These are phyloP conservation scores for Mucuna pruriens DNA, from an alignment of 306 rosid genomes.

Conservation along the genomic window DNA sequence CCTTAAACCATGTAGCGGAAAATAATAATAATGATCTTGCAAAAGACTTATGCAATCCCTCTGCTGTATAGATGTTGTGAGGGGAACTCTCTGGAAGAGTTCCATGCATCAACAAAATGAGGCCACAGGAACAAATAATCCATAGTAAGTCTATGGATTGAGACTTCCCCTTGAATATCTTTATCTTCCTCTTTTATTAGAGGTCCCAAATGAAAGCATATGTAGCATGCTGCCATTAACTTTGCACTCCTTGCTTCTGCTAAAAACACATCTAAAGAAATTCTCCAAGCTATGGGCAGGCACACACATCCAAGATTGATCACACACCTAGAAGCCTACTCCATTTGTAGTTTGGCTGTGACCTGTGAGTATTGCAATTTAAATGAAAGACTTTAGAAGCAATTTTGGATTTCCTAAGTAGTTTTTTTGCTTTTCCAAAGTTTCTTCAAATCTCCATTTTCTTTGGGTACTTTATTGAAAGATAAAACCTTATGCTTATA, in stretches of 20 bases:
- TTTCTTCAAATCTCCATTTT: background rate
- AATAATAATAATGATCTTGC: background rate
- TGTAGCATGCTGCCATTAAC: background rate
- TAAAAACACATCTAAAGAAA: background rate
- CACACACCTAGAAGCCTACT: background rate
- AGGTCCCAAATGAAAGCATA: constrained; percentile 3
- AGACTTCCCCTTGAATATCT: background rate
- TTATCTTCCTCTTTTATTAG: background rate
- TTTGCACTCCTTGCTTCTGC: background rate
- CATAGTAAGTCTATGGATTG: background rate
- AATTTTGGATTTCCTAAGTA: constrained; percentile 6
- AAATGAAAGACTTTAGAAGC: constrained; percentile 8
- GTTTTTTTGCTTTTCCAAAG: background rate
- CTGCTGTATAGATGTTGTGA: background rate
- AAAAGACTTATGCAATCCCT: background rate
- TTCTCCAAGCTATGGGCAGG: background rate
- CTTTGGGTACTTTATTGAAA: background rate
- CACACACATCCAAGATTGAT: background rate
- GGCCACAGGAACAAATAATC: background rate
- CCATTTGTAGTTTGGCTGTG: background rate
- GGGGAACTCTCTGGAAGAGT: background rate
- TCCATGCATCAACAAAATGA: background rate
- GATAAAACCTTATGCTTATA: background rate
- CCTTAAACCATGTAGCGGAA: background rate
- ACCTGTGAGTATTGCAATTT: background rate